These are phyloP conservation scores for Coelastrella sp. DNA, from an alignment of 139 green algal genomes.

Conservation along the genomic window DNA sequence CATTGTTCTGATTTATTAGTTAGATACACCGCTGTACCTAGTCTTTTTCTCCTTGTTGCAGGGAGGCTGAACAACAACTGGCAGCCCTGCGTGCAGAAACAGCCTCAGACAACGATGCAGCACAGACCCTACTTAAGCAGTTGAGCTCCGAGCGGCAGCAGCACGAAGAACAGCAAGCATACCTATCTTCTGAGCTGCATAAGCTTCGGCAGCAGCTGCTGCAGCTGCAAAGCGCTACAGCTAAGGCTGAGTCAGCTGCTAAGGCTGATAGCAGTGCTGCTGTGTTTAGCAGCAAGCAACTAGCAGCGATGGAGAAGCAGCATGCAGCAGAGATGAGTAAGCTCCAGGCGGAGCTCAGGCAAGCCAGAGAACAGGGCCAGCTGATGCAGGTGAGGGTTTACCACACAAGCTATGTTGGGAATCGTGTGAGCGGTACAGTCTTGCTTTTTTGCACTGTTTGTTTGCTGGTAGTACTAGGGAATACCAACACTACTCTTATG, in stretches of 20 bases:
- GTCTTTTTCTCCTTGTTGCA: background rate
- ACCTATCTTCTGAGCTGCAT: slow-evolving; percentile 25
- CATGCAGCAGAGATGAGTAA: background rate
- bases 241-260: slow-evolving; percentile 3
- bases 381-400: background rate
- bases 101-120: background rate
- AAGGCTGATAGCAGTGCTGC: slow-evolving; percentile 42
- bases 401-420: background rate
- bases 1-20: too few species aligned
- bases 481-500: too few species aligned
- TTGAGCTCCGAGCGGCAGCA: slow-evolving; percentile 14
- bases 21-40: too few species aligned
- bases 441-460: too few species aligned
- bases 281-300: slow-evolving; percentile 27
- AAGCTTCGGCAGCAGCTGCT: slow-evolving; percentile 38
- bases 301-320: slow-evolving; percentile 15
- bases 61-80: slow-evolving; percentile 37
- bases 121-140: background rate
- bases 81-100: slow-evolving; percentile 9
- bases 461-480: too few species aligned
- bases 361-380: background rate
- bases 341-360: background rate
- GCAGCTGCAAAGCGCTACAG: slow-evolving; percentile 13
- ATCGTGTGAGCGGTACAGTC: too few species aligned
- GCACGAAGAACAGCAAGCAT: slow-evolving; percentile 20